Base-by-base conservation (phyloP, 345 rosid genomes). In the thale cress (Arabidopsis thaliana) region DNA sequence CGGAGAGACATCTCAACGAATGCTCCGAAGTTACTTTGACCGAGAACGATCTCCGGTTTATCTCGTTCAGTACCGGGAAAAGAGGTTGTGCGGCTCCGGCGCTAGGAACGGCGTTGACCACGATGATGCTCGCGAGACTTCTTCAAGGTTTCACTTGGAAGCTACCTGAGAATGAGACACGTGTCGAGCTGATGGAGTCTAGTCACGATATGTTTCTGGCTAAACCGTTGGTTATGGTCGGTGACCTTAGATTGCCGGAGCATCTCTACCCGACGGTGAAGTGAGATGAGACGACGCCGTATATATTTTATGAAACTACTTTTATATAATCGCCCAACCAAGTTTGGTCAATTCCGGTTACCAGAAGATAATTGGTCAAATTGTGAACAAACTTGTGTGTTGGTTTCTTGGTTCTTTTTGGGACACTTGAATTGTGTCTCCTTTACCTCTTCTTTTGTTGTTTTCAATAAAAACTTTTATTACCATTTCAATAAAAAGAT, bases 101-200 rank as follows among this genome's bases (percentile, higher is more conserved):
- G 1, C 74, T 86, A 8, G 86, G 90, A 5, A 71, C 86, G 32
- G 59, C 79, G 8, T 79, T 86, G 80, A 81, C 85, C 0, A 70
- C 83, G 5, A 83, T 86, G 88, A 33, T 83, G 23, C 70, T 86
- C 2, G 90, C 87, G 0, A 84, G 90, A 73, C 79, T 86, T 49
- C 71, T 86, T 28, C 87, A 84, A 67, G 87, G 84, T 5, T 86
- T 86, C 55, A 65, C 72, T 0, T 84, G 87, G 87, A 75, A 55
- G 45, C 4, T 65, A 55, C 81, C 84, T 0, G 77, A 69, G 23
- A 50, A 66, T 30, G 34, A 34, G 22, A 55, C 80, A 6, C 51
- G 75, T 10, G 76, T 84, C 8, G 83, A 77, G 68, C 61, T 84
- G 10, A 33, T 67, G 24, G 84, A 82, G 60, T 68, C 83, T 8